Base-by-base conservation (phyloP, 2,329 filamentous ascomycete genomes). In the Paracoccidioides brasiliensis region DNA sequence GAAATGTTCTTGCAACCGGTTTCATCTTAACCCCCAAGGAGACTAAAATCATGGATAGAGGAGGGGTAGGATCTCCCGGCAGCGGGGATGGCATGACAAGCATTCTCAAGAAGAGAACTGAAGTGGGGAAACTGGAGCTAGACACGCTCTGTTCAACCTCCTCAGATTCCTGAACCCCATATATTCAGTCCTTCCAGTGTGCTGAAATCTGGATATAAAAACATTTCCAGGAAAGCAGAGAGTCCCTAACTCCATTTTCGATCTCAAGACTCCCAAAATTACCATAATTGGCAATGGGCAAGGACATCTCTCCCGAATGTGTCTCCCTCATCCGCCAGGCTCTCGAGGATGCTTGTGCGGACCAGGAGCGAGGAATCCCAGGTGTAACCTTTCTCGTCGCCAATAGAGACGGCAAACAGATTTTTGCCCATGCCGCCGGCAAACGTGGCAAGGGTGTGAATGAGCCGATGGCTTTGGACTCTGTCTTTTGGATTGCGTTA, bases 391-490 rank as follows among this genome's bases (percentile, higher is more conserved):
- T 77, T 4, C 70, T 76, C 2, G 69, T 78, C 3, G 67, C 80
- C n/a, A 74, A 68, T 58, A 76, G 71, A 53, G 63, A 72, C 58
- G 78, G 78, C 22, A 65, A 72, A 2, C 74, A 78, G 7, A 64
- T 77, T 0, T 76, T 79, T 59, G 69, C 70, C 2, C 71, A 81
- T 60, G 68, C 78, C 0, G 67, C 75, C 0, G 80, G 79, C 0
- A 75, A 71, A 15, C 68, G 72, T 2, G 79, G 78, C 0, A 49
- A 72, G 4, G 67, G 22, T 9, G 57, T 70, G 2, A 60, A 70
- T 0, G 75, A 80, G 48, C 70, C 76, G 3, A 81, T 86, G 78
- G 76, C 76, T 0, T 67, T 81, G 0, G 81, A 86, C 42, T 80
- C 73, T 7, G 69, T 81, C 0, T 86, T 83, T 62, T 80, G 77